A percentile compares a stretch with the other conserved stretches of the same genome.
phyloP scores from a whole-genome alignment of 2,329 filamentous ascomycete genomes.

The Dactylonectria macrodidyma region DNA sequence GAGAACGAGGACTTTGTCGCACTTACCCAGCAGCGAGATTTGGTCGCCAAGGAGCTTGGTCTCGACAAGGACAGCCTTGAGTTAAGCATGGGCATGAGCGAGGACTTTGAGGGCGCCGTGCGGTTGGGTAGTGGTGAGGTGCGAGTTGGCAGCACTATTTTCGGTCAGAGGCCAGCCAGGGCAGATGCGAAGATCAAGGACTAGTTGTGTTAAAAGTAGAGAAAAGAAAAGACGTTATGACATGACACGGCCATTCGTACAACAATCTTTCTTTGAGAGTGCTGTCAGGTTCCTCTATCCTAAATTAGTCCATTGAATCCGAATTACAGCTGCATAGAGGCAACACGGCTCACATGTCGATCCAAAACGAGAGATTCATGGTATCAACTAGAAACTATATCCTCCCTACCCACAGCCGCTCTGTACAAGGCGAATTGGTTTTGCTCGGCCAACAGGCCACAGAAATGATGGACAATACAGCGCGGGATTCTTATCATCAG shows the following conservation, averaged over 20 bases:
- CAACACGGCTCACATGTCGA: constrained; percentile 25
- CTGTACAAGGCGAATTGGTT: constrained; percentile 27
- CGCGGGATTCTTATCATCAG: constrained; percentile 37
- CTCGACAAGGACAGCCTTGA: constrained; percentile 74
- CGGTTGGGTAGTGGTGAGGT: constrained; percentile 89
- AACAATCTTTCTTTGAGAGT: neutral
- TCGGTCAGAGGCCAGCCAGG: constrained; percentile 86
- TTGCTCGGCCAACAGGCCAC: constrained; percentile 30
- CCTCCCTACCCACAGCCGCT: constrained; percentile 38
- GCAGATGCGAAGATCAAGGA: constrained; percentile 80
- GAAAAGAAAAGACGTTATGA: neutral
- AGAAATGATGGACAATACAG: constrained; percentile 31
- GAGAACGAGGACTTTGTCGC: constrained; percentile 91
- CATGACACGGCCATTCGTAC: neutral
- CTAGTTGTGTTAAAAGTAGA: constrained; percentile 10
- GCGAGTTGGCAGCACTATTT: constrained; percentile 93
- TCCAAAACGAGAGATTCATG: constrained; percentile 43
- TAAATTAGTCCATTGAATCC: neutral
- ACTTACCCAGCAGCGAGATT: constrained; percentile 79
- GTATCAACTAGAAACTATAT: constrained; percentile 46
- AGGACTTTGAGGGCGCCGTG: constrained; percentile 94
- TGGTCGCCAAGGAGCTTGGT: constrained; percentile 70
- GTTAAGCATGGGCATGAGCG: constrained; percentile 98
- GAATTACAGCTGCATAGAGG: constrained; percentile 12
- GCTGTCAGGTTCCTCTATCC: constrained; percentile 1